Evolutionary conservation across 345 rosid genomes (phyloP).

Genomic region (Eucalyptus rudis): DNA sequence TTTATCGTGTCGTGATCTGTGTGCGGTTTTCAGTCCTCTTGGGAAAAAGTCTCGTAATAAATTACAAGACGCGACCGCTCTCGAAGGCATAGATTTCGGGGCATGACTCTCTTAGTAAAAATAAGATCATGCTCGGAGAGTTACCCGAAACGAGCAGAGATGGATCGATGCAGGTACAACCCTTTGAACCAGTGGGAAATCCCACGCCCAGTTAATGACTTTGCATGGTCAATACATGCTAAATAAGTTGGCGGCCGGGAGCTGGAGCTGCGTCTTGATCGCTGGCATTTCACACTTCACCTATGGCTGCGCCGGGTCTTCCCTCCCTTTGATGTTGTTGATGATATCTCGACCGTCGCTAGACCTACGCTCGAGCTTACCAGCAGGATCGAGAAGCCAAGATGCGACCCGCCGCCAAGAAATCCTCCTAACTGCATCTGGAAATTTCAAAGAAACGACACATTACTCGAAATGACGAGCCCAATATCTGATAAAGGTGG

Average conservation of each 20-base stretch:
- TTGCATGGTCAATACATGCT: background rate
- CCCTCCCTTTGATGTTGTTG: slow-evolving; percentile 24
- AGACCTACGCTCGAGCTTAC: slow-evolving; percentile 40
- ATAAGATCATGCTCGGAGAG: too few species aligned
- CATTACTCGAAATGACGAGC: background rate
- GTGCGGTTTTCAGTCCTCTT: too few species aligned
- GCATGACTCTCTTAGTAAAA: too few species aligned
- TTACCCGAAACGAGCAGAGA: too few species aligned
- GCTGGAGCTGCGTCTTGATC: background rate
- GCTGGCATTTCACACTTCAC: background rate
- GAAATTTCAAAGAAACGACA: background rate
- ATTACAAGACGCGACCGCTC: too few species aligned
- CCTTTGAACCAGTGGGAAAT: too few species aligned
- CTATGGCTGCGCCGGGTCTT: background rate
- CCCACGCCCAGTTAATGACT: too few species aligned
- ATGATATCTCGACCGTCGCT: slow-evolving; percentile 44
- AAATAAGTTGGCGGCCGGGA: background rate
- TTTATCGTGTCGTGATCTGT: too few species aligned
- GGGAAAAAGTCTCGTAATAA: too few species aligned
- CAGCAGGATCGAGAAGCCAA: slow-evolving; percentile 83
- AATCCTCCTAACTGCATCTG: slow-evolving; percentile 57
- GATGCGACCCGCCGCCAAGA: slow-evolving; percentile 61
- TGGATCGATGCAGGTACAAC: too few species aligned
- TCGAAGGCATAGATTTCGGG: too few species aligned
- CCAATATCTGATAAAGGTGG: background rate